A percentile compares a stretch with the other conserved stretches of the same genome.
Conservation (phyloP, 2,329 filamentous ascomycete genomes). For the Alternaria arborescens region DNA sequence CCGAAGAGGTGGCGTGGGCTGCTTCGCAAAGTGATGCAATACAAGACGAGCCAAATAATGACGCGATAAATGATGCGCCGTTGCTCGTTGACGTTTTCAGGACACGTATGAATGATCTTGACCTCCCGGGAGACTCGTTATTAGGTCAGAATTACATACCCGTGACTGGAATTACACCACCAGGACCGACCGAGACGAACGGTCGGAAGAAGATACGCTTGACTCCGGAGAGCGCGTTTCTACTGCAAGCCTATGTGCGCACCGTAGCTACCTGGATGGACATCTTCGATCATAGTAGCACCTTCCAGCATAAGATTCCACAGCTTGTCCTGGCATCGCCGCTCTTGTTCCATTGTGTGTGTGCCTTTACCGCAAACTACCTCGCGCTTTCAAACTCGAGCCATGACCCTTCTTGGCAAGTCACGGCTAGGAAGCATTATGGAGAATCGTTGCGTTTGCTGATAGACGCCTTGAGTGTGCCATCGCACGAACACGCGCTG, state of each 20-base stretch:
- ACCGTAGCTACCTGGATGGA: constrained; percentile 50
- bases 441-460: constrained; percentile 41
- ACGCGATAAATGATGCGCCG: constrained; percentile 1
- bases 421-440: constrained; percentile 42
- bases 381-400: constrained; percentile 38
- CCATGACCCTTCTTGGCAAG: constrained; percentile 39
- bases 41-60: constrained; percentile 6
- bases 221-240: constrained; percentile 42
- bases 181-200: constrained; percentile 9
- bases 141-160: constrained; percentile 19
- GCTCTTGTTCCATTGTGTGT: constrained; percentile 46
- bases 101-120: constrained; percentile 34
- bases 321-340: constrained; percentile 40
- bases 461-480: constrained; percentile 39
- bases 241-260: constrained; percentile 43
- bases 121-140: constrained; percentile 23
- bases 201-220: constrained; percentile 22
- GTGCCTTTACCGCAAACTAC: constrained; percentile 48
- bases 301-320: constrained; percentile 43
- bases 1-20: constrained; percentile 30
- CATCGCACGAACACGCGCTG: constrained; percentile 39
- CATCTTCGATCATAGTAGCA: constrained; percentile 40
- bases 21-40: constrained; percentile 4
- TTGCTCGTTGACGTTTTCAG: constrained; percentile 35
- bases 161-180: constrained; percentile 22